These are phyloP conservation scores for Aspergillus sclerotioniger DNA, from an alignment of 495 filamentous ascomycete genomes.

Conservation along the genomic window DNA sequence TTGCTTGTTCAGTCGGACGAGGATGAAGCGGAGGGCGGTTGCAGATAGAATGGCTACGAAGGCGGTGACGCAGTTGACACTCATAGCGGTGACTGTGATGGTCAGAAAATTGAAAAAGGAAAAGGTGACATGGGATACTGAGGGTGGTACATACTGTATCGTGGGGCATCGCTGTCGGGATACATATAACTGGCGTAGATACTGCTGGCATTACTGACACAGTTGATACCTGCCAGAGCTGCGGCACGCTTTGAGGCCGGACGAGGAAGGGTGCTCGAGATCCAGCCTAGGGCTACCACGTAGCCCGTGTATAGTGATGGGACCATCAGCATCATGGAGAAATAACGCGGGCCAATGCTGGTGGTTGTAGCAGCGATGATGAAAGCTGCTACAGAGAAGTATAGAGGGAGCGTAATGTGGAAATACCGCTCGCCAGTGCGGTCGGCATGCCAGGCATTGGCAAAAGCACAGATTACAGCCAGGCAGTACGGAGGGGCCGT, in stretches of 20 bases:
- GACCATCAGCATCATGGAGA: slow-evolving; percentile 84
- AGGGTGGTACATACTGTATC: slow-evolving; percentile 35
- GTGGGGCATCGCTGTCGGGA: slow-evolving; percentile 34
- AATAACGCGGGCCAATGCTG: slow-evolving; percentile 62
- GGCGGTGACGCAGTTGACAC: slow-evolving; percentile 68
- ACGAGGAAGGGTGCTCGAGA: slow-evolving; percentile 75
- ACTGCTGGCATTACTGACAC: slow-evolving; percentile 66
- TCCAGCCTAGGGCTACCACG: slow-evolving; percentile 75
- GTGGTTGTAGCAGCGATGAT: slow-evolving; percentile 73
- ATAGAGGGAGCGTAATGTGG: slow-evolving; percentile 68
- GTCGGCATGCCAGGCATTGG: slow-evolving; percentile 79
- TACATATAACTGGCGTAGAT: slow-evolving; percentile 81
- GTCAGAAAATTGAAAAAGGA: not conserved
- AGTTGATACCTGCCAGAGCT: slow-evolving; percentile 77
- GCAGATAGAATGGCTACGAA: slow-evolving; percentile 66
- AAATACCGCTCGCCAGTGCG: slow-evolving; percentile 75
- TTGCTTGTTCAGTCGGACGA: slow-evolving; percentile 70
- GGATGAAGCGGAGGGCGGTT: slow-evolving; percentile 60
- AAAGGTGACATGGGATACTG: too few species aligned
- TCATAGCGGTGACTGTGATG: slow-evolving; percentile 60
- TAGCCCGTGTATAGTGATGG: slow-evolving; percentile 55
- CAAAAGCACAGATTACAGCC: slow-evolving; percentile 64
- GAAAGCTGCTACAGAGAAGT: slow-evolving; percentile 67
- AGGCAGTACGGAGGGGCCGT: slow-evolving; percentile 76
- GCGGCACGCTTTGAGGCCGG: slow-evolving; percentile 83